Evolutionary conservation across 176 grass and related monocot genomes (phyloP), one percentile per base, ranked within the genome.

Genomic region (Echinochloa phyllopogon): DNA sequence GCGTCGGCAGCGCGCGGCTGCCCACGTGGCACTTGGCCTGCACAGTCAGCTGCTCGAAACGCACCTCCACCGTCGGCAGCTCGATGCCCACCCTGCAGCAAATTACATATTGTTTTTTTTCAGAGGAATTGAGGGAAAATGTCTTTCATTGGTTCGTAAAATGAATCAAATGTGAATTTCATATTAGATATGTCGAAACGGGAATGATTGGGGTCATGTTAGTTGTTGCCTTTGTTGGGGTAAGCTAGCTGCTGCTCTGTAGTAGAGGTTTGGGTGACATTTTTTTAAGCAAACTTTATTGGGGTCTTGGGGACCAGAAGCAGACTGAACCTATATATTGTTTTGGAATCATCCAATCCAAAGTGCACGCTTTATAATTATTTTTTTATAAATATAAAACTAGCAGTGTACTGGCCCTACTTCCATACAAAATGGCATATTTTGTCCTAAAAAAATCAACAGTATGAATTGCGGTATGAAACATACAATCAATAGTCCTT

Each of bases 31-130:
- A 94, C 61, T 88, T 50, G 33, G 93, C 96, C 69, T 92, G 38
- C 57, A 99, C 82, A 4, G 60, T 92, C 61, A 99, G 84, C 8
- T 84, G 77, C 83, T 99, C 93, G 84, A 96, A 99, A 13, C 93
- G 76, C 13, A 99, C 96, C 89, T 99, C 96, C 76, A 96, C 91
- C 58, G 91, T 99, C n/a, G 96, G 96, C 8, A 99, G 89, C 55
- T 90, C 82, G 75, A 99, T 96, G 63, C 96, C 96, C 18, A 99
- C 96, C 90, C 96, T 99, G 89, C 73, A 72, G 42, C 18, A 59
- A 27, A 5, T 62, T 56, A n/a, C n/a, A n/a, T n/a, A 42, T 56
- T 69, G 10, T 69, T 3, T 44, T 7, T 12, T 15, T 47, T 18
- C 4, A 8, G 1, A 24, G 10, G 52, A 44, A 44, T 9, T 44